phyloP scores from a whole-genome alignment of 169 alveolate species.

The Cryptosporidium xiaoi region DNA sequence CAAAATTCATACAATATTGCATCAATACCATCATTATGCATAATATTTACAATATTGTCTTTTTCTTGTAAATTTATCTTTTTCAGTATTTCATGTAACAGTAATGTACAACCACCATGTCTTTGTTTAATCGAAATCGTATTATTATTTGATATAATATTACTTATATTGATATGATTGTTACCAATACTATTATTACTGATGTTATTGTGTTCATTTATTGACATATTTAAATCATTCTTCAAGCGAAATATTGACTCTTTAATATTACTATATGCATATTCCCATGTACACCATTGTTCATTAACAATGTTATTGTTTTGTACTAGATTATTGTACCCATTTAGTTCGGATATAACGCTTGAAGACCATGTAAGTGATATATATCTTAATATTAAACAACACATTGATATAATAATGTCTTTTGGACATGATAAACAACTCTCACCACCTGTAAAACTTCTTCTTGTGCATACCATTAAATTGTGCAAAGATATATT shows the following conservation, averaged over 20 bases:
- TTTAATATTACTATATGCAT: constrained; percentile 29
- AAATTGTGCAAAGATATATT: constrained; percentile 43
- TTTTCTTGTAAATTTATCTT: background rate
- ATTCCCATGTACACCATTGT: constrained; percentile 68
- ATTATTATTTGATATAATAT: background rate
- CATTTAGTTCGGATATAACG: background rate
- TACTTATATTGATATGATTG: too few relatives aligned
- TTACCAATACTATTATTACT: too few relatives aligned
- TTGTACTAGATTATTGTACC: background rate
- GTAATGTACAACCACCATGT: constrained; percentile 57
- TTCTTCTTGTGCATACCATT: constrained; percentile 57
- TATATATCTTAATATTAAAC: constrained; percentile 33
- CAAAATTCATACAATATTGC: constrained; percentile 52
- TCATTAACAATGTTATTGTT: background rate
- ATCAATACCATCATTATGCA: constrained; percentile 56
- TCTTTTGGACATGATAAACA: constrained; percentile 67
- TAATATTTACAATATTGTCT: constrained; percentile 45
- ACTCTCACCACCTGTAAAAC: constrained; percentile 32
- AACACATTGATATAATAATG: constrained; percentile 40
- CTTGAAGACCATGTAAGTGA: constrained; percentile 51
- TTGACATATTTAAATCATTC: background rate
- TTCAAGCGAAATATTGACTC: constrained; percentile 5
- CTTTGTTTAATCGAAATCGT: constrained; percentile 16
- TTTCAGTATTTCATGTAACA: constrained; percentile 17
- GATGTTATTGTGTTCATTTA: background rate